Conservation (phyloP, 192 early-diverging fungal genomes). For the Mortierella alpina region DNA sequence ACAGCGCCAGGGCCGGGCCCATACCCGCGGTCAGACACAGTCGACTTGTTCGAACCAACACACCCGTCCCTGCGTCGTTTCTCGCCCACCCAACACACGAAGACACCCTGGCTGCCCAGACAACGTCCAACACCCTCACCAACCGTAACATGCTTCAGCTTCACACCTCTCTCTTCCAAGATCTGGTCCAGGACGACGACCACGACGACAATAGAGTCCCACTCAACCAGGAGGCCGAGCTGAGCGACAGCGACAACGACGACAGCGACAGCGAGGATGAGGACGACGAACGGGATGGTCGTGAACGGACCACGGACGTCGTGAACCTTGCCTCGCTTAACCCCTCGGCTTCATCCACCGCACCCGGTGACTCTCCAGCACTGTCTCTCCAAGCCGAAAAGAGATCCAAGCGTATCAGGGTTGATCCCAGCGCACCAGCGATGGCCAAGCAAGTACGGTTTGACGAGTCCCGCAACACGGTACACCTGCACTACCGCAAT, state of each 20-base stretch:
- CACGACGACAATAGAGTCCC: background rate
- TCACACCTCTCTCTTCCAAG: background rate
- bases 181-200: background rate
- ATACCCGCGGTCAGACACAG: background rate
- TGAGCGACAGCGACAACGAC: conserved; percentile 1
- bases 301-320: background rate
- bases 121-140: conserved; percentile 6
- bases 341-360: background rate
- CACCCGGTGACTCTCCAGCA: conserved; percentile 9
- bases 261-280: conserved; percentile 14
- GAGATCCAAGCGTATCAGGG: conserved; percentile 23
- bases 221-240: background rate
- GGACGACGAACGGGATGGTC: background rate
- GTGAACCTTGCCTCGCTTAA: conserved; percentile 1
- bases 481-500: conserved; percentile 7
- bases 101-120: background rate
- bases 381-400: conserved; percentile 24
- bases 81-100: background rate
- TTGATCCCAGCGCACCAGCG: background rate
- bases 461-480: conserved; percentile 25
- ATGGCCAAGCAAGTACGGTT: conserved; percentile 28
- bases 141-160: conserved; percentile 13
- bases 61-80: conserved; percentile 4
- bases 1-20: background rate
- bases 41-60: conserved; percentile 15